These are phyloP conservation scores for Balamuthia mandrillaris DNA, from an alignment of 208 protist species.

Conservation along the genomic window DNA sequence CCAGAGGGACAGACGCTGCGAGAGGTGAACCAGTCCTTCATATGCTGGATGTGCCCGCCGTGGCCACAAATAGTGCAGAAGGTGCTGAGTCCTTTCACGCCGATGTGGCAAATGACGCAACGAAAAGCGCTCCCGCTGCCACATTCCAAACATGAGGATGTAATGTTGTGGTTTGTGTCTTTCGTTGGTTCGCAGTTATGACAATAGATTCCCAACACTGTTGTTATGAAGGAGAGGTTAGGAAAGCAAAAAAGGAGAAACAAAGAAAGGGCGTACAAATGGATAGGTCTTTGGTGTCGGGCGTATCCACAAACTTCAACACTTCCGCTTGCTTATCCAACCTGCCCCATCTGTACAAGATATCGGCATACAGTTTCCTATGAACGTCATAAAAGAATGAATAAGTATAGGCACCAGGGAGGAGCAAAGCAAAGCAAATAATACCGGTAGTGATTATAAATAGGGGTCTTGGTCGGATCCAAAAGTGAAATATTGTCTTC, in stretches of 20 bases:
- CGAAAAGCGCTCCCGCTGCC: slow-evolving; percentile 43
- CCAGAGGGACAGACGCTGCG: slow-evolving; percentile 62
- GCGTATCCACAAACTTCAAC: slow-evolving; percentile 46
- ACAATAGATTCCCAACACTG: slow-evolving; percentile 28
- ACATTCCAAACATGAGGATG: not conserved
- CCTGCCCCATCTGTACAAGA: slow-evolving; percentile 49
- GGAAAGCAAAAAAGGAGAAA: not conserved
- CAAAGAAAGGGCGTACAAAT: not conserved
- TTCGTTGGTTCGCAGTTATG: slow-evolving; percentile 36
- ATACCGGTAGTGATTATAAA: too few species aligned
- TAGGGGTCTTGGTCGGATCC: too few species aligned
- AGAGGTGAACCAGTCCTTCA: slow-evolving; percentile 61
- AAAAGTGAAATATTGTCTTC: too few species aligned
- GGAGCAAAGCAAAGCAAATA: too few species aligned
- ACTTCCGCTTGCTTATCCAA: slow-evolving; percentile 53
- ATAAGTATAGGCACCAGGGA: too few species aligned
- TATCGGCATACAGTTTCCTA: slow-evolving; percentile 32
- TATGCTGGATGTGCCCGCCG: slow-evolving; percentile 65
- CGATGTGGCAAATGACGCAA: slow-evolving; percentile 56
- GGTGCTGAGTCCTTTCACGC: slow-evolving; percentile 52
- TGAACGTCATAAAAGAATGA: too few species aligned
- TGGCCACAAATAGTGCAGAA: slow-evolving; percentile 67
- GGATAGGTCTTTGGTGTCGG: not conserved
- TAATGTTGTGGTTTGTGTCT: not conserved
- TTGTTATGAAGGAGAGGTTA: not conserved